Evolutionary conservation across 176 grass and related monocot genomes (phyloP).

Genomic region (Carex parvula): DNA sequence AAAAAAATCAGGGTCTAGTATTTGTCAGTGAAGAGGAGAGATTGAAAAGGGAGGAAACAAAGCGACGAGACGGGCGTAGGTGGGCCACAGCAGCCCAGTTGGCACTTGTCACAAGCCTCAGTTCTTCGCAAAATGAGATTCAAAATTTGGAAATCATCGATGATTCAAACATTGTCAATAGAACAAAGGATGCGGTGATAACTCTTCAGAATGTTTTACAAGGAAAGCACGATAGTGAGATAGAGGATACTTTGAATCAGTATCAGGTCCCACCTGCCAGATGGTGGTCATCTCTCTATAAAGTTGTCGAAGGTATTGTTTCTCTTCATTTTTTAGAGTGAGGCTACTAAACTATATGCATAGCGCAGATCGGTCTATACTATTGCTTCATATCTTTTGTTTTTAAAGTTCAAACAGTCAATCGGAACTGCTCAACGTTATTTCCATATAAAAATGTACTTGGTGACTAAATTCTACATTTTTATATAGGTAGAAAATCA

Average conservation of each 20-base stretch:
- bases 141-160: slow-evolving; percentile 59
- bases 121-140: slow-evolving; percentile 80
- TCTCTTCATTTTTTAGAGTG: not conserved
- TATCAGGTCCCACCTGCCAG: slow-evolving; percentile 60
- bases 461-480: too few species aligned
- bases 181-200: slow-evolving; percentile 89
- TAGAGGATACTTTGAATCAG: slow-evolving; percentile 62
- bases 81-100: slow-evolving; percentile 83
- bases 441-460: too few species aligned
- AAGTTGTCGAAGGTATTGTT: slow-evolving; percentile 77
- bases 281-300: slow-evolving; percentile 99
- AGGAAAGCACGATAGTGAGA: slow-evolving; percentile 79
- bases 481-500: too few species aligned
- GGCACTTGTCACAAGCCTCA: slow-evolving; percentile 64
- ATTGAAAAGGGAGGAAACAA: slow-evolving; percentile 55
- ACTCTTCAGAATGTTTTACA: slow-evolving; percentile 85
- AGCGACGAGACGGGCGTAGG: slow-evolving; percentile 60
- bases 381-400: too few species aligned
- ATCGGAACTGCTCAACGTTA: too few species aligned
- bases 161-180: slow-evolving; percentile 70
- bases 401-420: too few species aligned
- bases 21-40: slow-evolving; percentile 62
- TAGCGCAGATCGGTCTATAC: too few species aligned
- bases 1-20: slow-evolving; percentile 57
- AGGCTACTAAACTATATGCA: too few species aligned